These are phyloP conservation scores for Erodium moschatum DNA, from an alignment of 441 rosid species.

Conservation along the genomic window DNA sequence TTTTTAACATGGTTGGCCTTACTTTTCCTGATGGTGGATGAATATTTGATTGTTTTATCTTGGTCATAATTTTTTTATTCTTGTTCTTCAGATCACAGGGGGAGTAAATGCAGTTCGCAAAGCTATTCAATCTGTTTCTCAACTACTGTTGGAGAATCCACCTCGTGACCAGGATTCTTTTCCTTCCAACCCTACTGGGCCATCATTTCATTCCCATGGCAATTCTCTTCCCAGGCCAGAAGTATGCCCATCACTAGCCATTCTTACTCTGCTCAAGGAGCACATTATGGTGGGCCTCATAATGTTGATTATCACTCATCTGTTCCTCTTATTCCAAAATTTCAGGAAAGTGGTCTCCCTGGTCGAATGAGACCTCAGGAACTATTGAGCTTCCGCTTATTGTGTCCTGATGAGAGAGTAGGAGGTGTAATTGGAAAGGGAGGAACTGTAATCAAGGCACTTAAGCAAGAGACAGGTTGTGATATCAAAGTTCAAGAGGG, in stretches of 20 bases:
- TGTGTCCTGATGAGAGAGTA: conserved; percentile 52
- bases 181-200: conserved; percentile 30
- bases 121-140: conserved; percentile 51
- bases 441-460: conserved; percentile 46
- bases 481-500: conserved; percentile 62
- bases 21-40: background rate
- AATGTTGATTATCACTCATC: conserved; percentile 28
- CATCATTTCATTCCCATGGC: conserved; percentile 33
- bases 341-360: conserved; percentile 37
- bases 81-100: conserved; percentile 48
- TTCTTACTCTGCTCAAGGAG: conserved; percentile 38
- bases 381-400: conserved; percentile 45
- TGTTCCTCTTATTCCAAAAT: conserved; percentile 21
- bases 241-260: conserved; percentile 23
- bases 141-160: conserved; percentile 47
- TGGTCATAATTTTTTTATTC: conserved; percentile 7
- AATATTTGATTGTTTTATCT: background rate
- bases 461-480: conserved; percentile 68
- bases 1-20: background rate
- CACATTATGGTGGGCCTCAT: conserved; percentile 32
- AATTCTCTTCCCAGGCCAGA: conserved; percentile 30
- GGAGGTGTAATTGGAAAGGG: conserved; percentile 75
- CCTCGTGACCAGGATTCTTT: conserved; percentile 36
- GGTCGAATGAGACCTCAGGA: conserved; percentile 41
- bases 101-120: conserved; percentile 50